Conservation (phyloP, 192 early-diverging fungal species). For the Allomyces arbusculus region DNA sequence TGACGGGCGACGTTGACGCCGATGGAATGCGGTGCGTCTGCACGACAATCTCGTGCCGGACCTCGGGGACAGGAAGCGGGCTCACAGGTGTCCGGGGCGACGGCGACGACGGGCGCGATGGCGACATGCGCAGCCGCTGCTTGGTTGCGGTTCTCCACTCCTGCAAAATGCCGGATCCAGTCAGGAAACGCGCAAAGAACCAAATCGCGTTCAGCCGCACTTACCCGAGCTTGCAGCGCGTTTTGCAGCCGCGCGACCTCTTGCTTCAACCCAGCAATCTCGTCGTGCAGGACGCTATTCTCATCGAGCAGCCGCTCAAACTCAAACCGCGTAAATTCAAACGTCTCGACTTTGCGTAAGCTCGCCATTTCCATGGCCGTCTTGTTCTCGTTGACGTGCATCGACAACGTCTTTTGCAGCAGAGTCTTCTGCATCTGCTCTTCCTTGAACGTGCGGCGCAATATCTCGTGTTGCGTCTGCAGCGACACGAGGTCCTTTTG, state of each 20-base stretch:
- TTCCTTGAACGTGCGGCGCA: not conserved
- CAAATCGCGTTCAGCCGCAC: not conserved
- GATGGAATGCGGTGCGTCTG: too few relatives aligned
- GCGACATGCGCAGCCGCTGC: not conserved
- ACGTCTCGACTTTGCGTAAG: not conserved
- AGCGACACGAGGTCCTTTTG: not conserved
- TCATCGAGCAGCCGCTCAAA: not conserved
- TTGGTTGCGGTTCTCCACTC: not conserved
- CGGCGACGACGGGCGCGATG: not conserved
- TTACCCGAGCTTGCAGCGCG: not conserved
- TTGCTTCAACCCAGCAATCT: not conserved
- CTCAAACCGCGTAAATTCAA: not conserved
- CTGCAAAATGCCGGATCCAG: not conserved
- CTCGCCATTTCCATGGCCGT: not conserved
- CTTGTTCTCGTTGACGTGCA: not conserved
- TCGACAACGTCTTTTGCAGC: not conserved
- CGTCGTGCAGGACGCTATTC: not conserved
- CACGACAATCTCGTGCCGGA: too few relatives aligned
- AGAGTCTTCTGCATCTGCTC: not conserved
- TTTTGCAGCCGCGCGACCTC: not conserved
- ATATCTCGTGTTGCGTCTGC: not conserved
- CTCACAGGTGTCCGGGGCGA: too few relatives aligned
- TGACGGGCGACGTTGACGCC: too few relatives aligned
- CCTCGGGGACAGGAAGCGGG: too few relatives aligned
- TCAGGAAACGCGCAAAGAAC: not conserved